Conservation (phyloP, 768 basidiomycete species). For the Suillus tomentosus region DNA sequence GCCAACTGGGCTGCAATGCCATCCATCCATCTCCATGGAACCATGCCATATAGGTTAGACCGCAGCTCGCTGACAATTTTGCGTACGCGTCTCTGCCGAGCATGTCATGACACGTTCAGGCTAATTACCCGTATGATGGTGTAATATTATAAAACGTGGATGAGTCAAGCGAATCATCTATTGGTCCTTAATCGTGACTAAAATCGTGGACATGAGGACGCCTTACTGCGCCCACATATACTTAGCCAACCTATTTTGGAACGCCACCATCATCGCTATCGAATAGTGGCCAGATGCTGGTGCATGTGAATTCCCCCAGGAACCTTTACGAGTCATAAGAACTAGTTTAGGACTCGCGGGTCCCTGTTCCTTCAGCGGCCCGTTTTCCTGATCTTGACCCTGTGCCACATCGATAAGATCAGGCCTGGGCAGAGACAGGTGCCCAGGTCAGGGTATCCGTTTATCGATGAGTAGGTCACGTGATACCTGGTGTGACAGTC, state of each 20-base stretch:
- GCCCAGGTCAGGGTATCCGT: neutral
- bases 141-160: constrained; percentile 4
- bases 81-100: constrained; percentile 3
- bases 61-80: neutral
- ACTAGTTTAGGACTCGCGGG: neutral
- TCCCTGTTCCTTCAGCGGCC: too few relatives aligned
- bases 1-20: too few relatives aligned
- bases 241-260: neutral
- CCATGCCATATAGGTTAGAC: neutral
- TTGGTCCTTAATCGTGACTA: neutral
- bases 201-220: constrained; percentile 3
- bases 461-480: neutral
- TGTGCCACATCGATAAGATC: constrained; percentile 3
- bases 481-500: neutral
- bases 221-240: neutral
- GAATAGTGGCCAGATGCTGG: neutral
- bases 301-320: neutral
- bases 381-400: too few relatives aligned
- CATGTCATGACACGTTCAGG: neutral
- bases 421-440: neutral
- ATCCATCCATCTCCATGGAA: neutral
- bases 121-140: neutral
- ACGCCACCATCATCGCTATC: neutral
- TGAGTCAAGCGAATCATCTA: constrained; percentile 1
- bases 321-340: neutral